phyloP scores from a whole-genome alignment of 2,329 filamentous ascomycete species.

The Fusarium phyllophilum region DNA sequence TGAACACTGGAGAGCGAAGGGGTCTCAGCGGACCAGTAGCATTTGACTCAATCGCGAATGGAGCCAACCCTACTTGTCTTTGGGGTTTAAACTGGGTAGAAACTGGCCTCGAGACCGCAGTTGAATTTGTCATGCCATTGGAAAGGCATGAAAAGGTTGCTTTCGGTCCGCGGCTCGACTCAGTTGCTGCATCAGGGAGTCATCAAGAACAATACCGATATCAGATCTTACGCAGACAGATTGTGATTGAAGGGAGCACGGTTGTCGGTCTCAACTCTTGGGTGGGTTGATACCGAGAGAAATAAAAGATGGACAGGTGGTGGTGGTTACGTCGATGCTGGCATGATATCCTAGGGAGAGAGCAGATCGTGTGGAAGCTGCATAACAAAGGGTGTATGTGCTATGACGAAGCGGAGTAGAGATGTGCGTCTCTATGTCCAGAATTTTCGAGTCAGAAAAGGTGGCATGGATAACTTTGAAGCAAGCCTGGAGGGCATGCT shows the following conservation, averaged over 20 bases:
- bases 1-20: neutral
- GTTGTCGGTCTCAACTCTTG: neutral
- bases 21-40: neutral
- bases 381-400: neutral
- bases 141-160: neutral
- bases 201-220: neutral
- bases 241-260: neutral
- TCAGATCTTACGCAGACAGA: neutral
- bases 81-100: neutral
- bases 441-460: neutral
- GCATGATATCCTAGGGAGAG: neutral
- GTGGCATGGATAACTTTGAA: neutral
- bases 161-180: neutral
- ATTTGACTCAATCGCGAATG: neutral
- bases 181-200: neutral
- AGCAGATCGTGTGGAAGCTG: neutral
- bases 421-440: neutral
- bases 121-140: neutral
- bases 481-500: no score
- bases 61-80: no score
- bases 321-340: neutral
- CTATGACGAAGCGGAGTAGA: neutral
- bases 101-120: neutral
- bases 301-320: neutral
- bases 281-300: neutral